phyloP scores from a whole-genome alignment of 352 stramenopile genomes.

The Pythium scleroteichum region DNA sequence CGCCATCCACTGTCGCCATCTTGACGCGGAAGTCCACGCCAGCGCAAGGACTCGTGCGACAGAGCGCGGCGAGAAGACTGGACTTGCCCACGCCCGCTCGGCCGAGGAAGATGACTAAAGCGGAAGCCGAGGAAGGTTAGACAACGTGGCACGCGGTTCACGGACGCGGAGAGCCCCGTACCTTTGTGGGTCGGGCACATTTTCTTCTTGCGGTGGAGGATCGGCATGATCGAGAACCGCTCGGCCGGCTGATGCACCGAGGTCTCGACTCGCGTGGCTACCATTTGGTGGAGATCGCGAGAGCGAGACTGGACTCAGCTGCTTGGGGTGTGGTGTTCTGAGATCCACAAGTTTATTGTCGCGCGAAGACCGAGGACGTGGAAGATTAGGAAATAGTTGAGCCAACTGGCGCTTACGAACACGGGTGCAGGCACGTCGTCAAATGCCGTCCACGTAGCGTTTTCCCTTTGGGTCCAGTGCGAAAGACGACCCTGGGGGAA shows the following conservation, averaged over 20 bases:
- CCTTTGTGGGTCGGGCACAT: constrained; percentile 51
- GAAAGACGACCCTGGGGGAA: not conserved
- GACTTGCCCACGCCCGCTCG: constrained; percentile 47
- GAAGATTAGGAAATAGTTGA: constrained; percentile 18
- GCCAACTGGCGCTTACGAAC: constrained; percentile 5
- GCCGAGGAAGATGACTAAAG: constrained; percentile 46
- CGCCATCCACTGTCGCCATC: constrained; percentile 32
- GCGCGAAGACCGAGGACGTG: not conserved
- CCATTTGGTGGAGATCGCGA: not conserved
- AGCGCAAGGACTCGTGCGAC: not conserved
- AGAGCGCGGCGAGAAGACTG: constrained; percentile 35
- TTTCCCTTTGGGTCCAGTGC: not conserved
- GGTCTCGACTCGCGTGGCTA: constrained; percentile 18
- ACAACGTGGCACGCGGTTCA: not conserved
- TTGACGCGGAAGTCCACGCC: constrained; percentile 38
- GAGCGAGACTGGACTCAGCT: not conserved
- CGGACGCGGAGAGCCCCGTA: constrained; percentile 7
- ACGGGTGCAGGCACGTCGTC: not conserved
- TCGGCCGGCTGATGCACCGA: constrained; percentile 14
- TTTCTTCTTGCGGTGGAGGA: constrained; percentile 47
- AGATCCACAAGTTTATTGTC: not conserved
- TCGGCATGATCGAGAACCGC: constrained; percentile 56
- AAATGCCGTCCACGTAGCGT: not conserved
- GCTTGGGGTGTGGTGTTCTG: no score
- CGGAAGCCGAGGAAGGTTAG: not conserved